Evolutionary conservation across 805 yeast genomes (phyloP).

Genomic region (Metschnikowia peoriensis): DNA sequence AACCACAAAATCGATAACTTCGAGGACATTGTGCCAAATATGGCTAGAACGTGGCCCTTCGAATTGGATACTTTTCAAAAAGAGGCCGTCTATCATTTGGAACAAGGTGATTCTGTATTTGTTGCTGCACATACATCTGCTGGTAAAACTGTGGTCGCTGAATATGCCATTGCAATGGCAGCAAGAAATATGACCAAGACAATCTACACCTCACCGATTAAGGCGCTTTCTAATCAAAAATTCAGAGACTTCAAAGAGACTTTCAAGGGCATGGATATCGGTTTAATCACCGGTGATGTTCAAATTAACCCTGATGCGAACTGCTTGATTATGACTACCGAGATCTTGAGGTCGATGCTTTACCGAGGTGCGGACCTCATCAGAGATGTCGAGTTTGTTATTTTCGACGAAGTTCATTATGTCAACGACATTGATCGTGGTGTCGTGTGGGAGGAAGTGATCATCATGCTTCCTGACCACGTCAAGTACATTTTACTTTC

Average conservation of each 20-base stretch:
- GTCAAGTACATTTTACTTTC: constrained; percentile 87
- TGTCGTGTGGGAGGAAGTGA: constrained; percentile 99
- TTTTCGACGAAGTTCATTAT: constrained; percentile 97
- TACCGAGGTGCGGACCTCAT: constrained; percentile 95
- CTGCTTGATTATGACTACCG: constrained; percentile 97
- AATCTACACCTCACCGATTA: constrained; percentile 93
- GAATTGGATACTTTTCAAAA: constrained; percentile 93
- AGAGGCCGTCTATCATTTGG: constrained; percentile 94
- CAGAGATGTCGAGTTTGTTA: constrained; percentile 95
- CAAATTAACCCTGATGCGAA: constrained; percentile 96
- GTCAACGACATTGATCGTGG: constrained; percentile 97
- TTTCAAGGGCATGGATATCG: constrained; percentile 82
- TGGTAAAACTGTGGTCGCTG: constrained; percentile 98
- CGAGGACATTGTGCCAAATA: constrained; percentile 83
- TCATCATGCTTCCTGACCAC: constrained; percentile 95
- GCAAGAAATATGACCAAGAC: constrained; percentile 94
- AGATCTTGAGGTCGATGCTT: constrained; percentile 90
- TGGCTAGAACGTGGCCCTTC: constrained; percentile 94
- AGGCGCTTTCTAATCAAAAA: constrained; percentile 86
- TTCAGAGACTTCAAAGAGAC: constrained; percentile 82
- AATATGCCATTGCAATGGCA: constrained; percentile 97
- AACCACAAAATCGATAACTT: constrained; percentile 82
- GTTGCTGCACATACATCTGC: constrained; percentile 99
- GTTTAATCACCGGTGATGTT: constrained; percentile 95
- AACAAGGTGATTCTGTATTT: constrained; percentile 97